These are phyloP conservation scores for Spiraea crenata DNA, from an alignment of 331 rosid species.

Conservation along the genomic window DNA sequence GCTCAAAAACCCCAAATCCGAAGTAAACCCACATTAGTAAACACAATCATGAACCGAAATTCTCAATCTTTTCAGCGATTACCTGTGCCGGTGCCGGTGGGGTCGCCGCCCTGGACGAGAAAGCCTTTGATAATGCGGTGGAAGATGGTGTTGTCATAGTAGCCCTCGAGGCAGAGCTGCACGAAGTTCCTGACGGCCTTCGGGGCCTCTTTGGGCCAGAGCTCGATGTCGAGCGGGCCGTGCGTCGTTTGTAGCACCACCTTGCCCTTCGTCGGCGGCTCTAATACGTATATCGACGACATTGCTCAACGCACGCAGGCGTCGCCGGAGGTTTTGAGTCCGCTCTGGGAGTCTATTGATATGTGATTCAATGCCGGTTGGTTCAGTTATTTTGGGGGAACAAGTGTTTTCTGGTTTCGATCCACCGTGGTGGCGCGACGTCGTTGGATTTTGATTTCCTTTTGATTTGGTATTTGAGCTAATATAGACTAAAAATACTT, in stretches of 20 bases:
- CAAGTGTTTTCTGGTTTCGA: neutral
- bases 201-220: slow-evolving; percentile 97
- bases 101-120: slow-evolving; percentile 86
- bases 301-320: slow-evolving; percentile 25
- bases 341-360: neutral
- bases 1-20: neutral
- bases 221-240: slow-evolving; percentile 87
- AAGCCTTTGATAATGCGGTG: slow-evolving; percentile 85
- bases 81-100: slow-evolving; percentile 92
- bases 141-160: slow-evolving; percentile 71
- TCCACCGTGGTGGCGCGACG: neutral
- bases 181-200: slow-evolving; percentile 93
- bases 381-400: neutral
- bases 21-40: neutral
- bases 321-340: neutral
- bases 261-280: slow-evolving; percentile 96
- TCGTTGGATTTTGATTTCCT: neutral
- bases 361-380: neutral
- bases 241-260: slow-evolving; percentile 77
- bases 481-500: too few species aligned
- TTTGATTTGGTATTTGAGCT: neutral
- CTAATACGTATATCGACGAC: slow-evolving; percentile 89
- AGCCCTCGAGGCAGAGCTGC: slow-evolving; percentile 93
- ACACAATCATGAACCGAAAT: neutral
- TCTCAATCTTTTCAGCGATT: neutral